Evolutionary conservation across 495 filamentous ascomycete species (phyloP).

Genomic region (Penicillium verhagenii): DNA sequence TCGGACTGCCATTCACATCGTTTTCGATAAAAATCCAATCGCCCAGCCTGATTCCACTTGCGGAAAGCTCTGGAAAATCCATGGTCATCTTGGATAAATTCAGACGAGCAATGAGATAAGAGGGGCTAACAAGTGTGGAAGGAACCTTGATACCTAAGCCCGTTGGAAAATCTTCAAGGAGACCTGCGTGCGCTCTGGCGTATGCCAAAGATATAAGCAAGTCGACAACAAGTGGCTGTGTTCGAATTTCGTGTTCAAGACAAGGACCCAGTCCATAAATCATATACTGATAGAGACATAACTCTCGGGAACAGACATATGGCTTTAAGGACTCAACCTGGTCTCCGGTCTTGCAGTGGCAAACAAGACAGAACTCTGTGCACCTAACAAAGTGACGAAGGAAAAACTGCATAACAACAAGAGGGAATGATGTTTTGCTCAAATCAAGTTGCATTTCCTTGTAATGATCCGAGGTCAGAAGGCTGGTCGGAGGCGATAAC

Average conservation of each 20-base stretch:
- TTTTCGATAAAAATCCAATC: slow-evolving; percentile 61
- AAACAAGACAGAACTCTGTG: slow-evolving; percentile 85
- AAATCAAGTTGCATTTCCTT: slow-evolving; percentile 11
- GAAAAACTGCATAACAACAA: slow-evolving; percentile 77
- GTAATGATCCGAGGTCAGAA: slow-evolving; percentile 55
- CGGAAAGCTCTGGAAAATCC: slow-evolving; percentile 23
- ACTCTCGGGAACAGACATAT: slow-evolving; percentile 76
- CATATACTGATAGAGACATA: slow-evolving; percentile 93
- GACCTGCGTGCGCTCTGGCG: slow-evolving; percentile 43
- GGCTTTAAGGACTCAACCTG: slow-evolving; percentile 86
- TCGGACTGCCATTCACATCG: too few relatives aligned
- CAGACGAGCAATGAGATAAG: slow-evolving; percentile 13
- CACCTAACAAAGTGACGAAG: slow-evolving; percentile 79
- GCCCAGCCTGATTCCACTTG: slow-evolving; percentile 40
- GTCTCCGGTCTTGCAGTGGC: slow-evolving; percentile 68
- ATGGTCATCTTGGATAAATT: slow-evolving; percentile 43
- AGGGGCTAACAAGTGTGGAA: too few relatives aligned
- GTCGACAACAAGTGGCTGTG: slow-evolving; percentile 83
- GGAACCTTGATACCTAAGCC: slow-evolving; percentile 74
- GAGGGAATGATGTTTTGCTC: slow-evolving; percentile 57
- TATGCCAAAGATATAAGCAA: slow-evolving; percentile 84
- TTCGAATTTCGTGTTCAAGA: slow-evolving; percentile 79
- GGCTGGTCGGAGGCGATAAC: slow-evolving; percentile 19
- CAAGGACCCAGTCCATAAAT: slow-evolving; percentile 80
- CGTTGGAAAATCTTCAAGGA: slow-evolving; percentile 61